Evolutionary conservation across 768 basidiomycete species (phyloP), one percentile per base, ranked within the genome.

Genomic region (Collybiopsis confluens): DNA sequence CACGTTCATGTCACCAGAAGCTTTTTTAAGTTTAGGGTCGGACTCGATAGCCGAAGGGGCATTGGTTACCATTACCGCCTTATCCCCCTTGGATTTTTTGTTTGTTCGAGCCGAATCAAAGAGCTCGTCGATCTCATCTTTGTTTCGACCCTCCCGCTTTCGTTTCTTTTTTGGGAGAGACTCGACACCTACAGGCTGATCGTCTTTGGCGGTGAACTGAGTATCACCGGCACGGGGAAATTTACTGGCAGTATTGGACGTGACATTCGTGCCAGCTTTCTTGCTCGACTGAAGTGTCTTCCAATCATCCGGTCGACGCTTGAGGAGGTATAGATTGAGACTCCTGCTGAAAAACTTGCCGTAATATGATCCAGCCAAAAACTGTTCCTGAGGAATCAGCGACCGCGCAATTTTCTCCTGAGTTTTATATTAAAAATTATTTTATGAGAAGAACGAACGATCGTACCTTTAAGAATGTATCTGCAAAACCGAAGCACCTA

Each of bases 401-500:
- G 90, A 89, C 15, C 83, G 82, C 2, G 88, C 94, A 51, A 99
- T 91, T 68, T 95, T 96, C 71, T 97, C 94, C 92, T 96, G 59
- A 20, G 26, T 38, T 50, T 37, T 27, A 28, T 24, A 21, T 55
- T 46, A 43, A 18, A 57, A 35, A 61, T 37, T 57, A 10, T 30
- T 52, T 40, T 9, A 23, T 16, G 13, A 54, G 20, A 33, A 15
- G 43, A 26, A n/a, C 28, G 21, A 24, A 4, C 18, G 10, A 37
- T 64, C 76, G 21, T 56, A 94, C 93, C 75, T 89, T 94, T 59
- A 97, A 78, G 69, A 90, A 98, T 1, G 91, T 86, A 70, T 99
- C 97, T n/a, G 90, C 86, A 57, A 81, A 83, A 1, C 78, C 82
- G 92, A 93, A 98, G 59, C 88, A 90, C n/a, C 88, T 83, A 62